These are phyloP conservation scores for Aspergillus affinis DNA, from an alignment of 495 filamentous ascomycete genomes.

Conservation along the genomic window DNA sequence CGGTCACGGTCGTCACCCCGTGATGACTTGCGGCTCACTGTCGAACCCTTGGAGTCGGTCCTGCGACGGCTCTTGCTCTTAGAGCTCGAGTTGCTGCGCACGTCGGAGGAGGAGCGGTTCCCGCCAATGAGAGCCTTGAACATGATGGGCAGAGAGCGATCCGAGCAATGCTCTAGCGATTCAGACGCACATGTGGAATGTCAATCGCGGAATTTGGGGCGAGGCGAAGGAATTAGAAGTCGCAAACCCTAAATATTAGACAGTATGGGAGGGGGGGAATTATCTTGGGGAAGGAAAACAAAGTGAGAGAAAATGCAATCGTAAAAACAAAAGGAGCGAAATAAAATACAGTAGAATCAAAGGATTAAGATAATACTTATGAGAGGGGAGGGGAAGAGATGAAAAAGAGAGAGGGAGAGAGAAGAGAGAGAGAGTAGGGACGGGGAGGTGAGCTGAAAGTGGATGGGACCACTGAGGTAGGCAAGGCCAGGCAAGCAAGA, in stretches of 20 bases:
- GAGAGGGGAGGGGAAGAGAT: slow-evolving; percentile 2
- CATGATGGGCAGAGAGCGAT: slow-evolving; percentile 41
- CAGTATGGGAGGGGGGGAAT: background rate
- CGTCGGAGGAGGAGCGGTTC: slow-evolving; percentile 40
- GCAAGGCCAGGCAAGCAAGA: background rate
- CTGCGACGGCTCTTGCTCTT: slow-evolving; percentile 35
- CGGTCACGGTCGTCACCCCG: slow-evolving; percentile 58
- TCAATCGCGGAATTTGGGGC: slow-evolving; percentile 3
- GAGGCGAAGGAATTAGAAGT: background rate
- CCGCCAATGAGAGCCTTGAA: slow-evolving; percentile 48
- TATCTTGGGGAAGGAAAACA: background rate
- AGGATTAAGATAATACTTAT: background rate
- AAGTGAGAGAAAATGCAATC: background rate
- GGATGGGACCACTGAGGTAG: background rate
- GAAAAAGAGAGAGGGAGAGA: background rate
- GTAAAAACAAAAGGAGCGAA: background rate
- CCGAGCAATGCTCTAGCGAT: slow-evolving; percentile 17
- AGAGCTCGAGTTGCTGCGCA: slow-evolving; percentile 36
- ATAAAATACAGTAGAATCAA: background rate
- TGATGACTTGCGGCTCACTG: slow-evolving; percentile 50
- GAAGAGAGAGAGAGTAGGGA: background rate
- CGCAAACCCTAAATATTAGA: background rate
- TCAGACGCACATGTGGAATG: slow-evolving; percentile 38
- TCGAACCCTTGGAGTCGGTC: slow-evolving; percentile 33
- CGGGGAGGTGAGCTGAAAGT: background rate